Evolutionary conservation across 1,284 basidiomycete species (phyloP), one percentile per base, ranked within the genome.

Genomic region (Heterobasidion occidentale): DNA sequence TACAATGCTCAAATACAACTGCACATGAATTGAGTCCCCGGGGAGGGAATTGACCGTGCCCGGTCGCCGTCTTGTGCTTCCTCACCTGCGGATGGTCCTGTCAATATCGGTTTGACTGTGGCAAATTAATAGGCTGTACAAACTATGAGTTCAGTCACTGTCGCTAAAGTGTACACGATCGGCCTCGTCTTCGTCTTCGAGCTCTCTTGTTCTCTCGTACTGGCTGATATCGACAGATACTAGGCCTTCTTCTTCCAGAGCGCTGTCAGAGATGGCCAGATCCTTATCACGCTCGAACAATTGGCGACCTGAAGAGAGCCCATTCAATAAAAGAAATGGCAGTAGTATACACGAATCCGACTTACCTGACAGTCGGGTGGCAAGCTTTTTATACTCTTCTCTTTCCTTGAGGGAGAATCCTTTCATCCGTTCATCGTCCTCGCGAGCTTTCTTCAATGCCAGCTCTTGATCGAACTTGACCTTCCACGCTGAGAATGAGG

Each of bases 181-280:
- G 52, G 83, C 83, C 52, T 81, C 78, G 19, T 80, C 80, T 53
- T 88, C 79, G 51, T 88, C 81, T 59, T 86, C 79, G 44, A 77
- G 77, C 46, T 59, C 57, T 77, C 77, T 75, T 52, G 77, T 78
- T 60, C 94, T 79, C 60, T 93, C 88, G 67, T 94, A 97, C 69
- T 94, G 87, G 63, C 84, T 90, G 65, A 91, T 70, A 68, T 96
- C 94, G 53, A 96, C 90, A 36, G 90, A 92, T 44, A 87, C 81
- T 0, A 81, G 81, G 35, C 84, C 94, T 67, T 96, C 94, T 68
- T 95, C 90, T 65, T 88, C 71, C 46, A 92, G 75, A 20, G 71
- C 79, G 57, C 91, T 89, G 59, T 96, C 94, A 27, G 76, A 72
- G 3, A 71, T 71, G 71, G 76, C 90, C 55, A 93, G 76, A 63